Evolutionary conservation across 305 asterid genomes (phyloP), one percentile per base, ranked within the genome.

Genomic region (Solanum hybrid): DNA sequence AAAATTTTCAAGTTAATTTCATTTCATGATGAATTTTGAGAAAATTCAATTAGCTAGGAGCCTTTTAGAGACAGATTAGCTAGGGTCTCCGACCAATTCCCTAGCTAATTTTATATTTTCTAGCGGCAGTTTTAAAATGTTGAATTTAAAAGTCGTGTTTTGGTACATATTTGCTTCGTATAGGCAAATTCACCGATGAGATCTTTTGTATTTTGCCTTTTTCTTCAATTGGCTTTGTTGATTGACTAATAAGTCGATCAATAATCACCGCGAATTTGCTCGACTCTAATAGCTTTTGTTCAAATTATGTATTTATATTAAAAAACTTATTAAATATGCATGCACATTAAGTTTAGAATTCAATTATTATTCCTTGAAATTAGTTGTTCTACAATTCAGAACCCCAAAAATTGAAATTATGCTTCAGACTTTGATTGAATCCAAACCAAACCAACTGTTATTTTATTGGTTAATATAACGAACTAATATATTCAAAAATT

Each of bases 271-370:
- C 2, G 2, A 1, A 12, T 42, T 42, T 0, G 0, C 56, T 19
- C 10, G 4, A 19, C 2, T 22, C 10, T 1, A 60, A 19, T 60
- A 60, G 10, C 0, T 22, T 64, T 64, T 64, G 27, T 22, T 64
- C 3, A 22, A 64, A 64, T 22, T 8, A 3, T 64, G 12, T 22
- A 64, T 64, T 22, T 22, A 4, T 22, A 8, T 8, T 64, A 0
- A 64, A 56, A 19, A 56, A 17, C 24, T 56, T 7, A 56, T 17
- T 56, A 56, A 56, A 56, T 17, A 60, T 19, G 26, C 0, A 60
- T 60, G 5, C 24, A 22, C 26, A 8, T 3, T 22, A 60, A 60
- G 9, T 91, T 97, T 92, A 93, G 14, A 38, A 38, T 38, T 38
- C 45, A 93, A 7, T 17, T 17, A 17, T 7, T 15, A 6, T 17